These are phyloP conservation scores for Linum tenue DNA, from an alignment of 345 rosid species.

Conservation along the genomic window DNA sequence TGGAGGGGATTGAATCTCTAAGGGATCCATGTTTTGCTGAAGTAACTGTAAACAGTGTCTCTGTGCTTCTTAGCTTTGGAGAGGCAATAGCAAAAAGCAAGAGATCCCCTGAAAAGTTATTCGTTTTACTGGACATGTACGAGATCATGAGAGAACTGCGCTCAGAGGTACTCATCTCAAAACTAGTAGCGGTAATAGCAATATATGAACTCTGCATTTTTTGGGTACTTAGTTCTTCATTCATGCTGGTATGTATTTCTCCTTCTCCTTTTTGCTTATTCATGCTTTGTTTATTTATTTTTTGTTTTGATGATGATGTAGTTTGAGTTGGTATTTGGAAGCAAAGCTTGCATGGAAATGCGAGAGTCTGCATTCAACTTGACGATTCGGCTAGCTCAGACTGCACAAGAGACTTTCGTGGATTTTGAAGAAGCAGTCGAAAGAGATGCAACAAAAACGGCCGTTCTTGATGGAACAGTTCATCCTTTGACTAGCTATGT, in stretches of 20 bases:
- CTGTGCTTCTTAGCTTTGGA: constrained; percentile 84
- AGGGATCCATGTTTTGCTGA: constrained; percentile 85
- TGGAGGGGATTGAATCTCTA: constrained; percentile 59
- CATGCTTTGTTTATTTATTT: background rate
- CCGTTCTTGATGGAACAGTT: constrained; percentile 94
- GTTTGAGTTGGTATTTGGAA: constrained; percentile 59
- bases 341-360: constrained; percentile 66
- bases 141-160: constrained; percentile 96
- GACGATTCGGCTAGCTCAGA: constrained; percentile 75
- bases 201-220: too few species aligned
- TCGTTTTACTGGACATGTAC: constrained; percentile 91
- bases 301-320: constrained; percentile 17
- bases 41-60: constrained; percentile 67
- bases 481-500: constrained; percentile 98
- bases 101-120: constrained; percentile 90
- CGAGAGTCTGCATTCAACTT: constrained; percentile 61
- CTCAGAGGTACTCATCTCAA: constrained; percentile 49
- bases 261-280: too few species aligned
- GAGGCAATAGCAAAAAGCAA: constrained; percentile 97
- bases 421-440: constrained; percentile 98
- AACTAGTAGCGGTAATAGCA: background rate
- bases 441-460: constrained; percentile 93
- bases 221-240: too few species aligned
- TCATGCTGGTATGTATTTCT: too few species aligned
- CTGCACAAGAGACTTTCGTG: constrained; percentile 85